phyloP scores from a whole-genome alignment of 768 basidiomycete species.

The Cystofilobasidium ferigula region DNA sequence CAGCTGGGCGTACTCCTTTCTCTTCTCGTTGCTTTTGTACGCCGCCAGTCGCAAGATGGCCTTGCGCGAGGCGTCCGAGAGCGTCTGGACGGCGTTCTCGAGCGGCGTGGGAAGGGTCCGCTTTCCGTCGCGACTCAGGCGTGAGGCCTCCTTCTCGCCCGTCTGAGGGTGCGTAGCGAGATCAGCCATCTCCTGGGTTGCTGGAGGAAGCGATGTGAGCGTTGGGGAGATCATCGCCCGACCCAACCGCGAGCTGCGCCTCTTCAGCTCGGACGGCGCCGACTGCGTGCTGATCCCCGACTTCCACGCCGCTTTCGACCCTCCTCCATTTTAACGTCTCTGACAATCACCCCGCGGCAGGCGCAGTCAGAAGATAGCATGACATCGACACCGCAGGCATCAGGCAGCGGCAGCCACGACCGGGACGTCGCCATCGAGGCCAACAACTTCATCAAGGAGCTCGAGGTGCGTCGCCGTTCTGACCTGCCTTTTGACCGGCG shows the following conservation, averaged over 20 bases:
- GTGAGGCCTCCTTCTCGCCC: no score
- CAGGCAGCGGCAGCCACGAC: conserved; percentile 9
- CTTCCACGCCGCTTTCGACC: no score
- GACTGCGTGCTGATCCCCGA: no score
- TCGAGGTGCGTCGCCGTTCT: conserved; percentile 17
- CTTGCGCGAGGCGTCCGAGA: conserved; percentile 2
- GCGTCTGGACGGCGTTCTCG: not conserved
- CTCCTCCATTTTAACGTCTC: no score
- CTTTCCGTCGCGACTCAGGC: not conserved
- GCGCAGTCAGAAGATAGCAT: not conserved
- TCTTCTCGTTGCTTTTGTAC: not conserved
- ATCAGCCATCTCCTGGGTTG: no score
- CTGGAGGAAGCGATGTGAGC: no score
- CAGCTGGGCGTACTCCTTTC: not conserved
- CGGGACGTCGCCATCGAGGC: conserved; percentile 24
- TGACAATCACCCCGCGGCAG: not conserved
- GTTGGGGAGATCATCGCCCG: no score
- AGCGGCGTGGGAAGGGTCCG: not conserved
- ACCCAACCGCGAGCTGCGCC: no score
- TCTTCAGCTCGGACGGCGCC: no score
- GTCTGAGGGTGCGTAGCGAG: no score
- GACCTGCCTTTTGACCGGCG: not conserved
- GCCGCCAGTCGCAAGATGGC: conserved; percentile 5
- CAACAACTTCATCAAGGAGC: conserved; percentile 26
- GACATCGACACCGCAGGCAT: not conserved